phyloP scores from a whole-genome alignment of 2,329 filamentous ascomycete genomes.

The Pseudogymnoascus sp. region DNA sequence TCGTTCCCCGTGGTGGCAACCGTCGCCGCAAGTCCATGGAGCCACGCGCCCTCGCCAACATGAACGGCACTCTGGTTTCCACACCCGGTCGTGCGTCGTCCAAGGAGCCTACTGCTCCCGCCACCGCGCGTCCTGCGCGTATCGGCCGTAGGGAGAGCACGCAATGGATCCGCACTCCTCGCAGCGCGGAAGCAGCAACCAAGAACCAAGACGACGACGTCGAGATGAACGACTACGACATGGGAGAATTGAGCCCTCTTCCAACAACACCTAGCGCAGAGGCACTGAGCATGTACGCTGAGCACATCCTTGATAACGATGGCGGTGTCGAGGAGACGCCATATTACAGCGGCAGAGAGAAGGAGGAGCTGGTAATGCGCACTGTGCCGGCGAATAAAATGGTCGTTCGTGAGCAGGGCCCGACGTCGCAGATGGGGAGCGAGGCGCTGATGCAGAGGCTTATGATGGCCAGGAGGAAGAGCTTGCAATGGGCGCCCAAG shows the following conservation, averaged over 20 bases:
- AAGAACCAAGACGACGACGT: slow-evolving; percentile 15
- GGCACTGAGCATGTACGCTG: slow-evolving; percentile 24
- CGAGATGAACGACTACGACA: slow-evolving; percentile 18
- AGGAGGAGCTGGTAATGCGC: slow-evolving; percentile 23
- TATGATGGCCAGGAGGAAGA: slow-evolving; percentile 68
- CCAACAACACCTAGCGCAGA: slow-evolving; percentile 28
- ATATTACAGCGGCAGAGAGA: slow-evolving; percentile 2
- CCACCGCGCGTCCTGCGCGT: slow-evolving; percentile 21
- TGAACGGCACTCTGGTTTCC: slow-evolving; percentile 55
- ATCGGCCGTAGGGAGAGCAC: slow-evolving; percentile 24
- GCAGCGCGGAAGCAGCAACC: slow-evolving; percentile 11
- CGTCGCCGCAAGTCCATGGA: slow-evolving; percentile 78
- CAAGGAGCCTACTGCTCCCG: slow-evolving; percentile 26
- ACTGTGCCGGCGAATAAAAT: slow-evolving; percentile 25
- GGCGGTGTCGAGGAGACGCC: slow-evolving; percentile 19
- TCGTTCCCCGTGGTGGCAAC: slow-evolving; percentile 61
- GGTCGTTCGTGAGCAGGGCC: slow-evolving; percentile 2
- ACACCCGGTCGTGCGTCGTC: slow-evolving; percentile 24
- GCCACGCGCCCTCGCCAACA: slow-evolving; percentile 60
- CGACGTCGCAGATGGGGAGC: slow-evolving; percentile 41
- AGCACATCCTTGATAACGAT: slow-evolving; percentile 19
- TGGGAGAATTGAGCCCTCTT: slow-evolving; percentile 25
- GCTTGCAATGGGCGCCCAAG: slow-evolving; percentile 69
- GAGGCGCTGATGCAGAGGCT: slow-evolving; percentile 35
- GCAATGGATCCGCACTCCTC: slow-evolving; percentile 29